phyloP scores from a whole-genome alignment of 441 rosid species.

The Raphanus hybrid region DNA sequence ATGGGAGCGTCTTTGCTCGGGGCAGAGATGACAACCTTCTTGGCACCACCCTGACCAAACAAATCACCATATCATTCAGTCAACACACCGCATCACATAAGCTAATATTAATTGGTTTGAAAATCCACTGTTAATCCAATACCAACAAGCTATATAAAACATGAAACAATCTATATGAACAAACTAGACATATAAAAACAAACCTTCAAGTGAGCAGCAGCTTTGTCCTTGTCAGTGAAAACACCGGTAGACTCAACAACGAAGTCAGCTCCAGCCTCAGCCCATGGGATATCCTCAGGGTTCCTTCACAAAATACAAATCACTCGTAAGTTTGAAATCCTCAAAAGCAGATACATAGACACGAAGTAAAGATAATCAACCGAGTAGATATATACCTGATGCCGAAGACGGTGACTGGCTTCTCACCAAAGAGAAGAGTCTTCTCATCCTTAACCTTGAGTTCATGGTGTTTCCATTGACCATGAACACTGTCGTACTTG shows the following conservation, averaged over 20 bases:
- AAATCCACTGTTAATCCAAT: too few species aligned
- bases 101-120: too few species aligned
- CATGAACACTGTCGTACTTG: slow-evolving; percentile 84
- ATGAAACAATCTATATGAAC: too few species aligned
- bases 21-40: slow-evolving; percentile 69
- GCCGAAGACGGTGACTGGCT: slow-evolving; percentile 65
- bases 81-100: too few species aligned
- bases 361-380: background rate
- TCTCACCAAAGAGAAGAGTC: slow-evolving; percentile 75
- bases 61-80: background rate
- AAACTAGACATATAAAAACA: too few species aligned
- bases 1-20: slow-evolving; percentile 92
- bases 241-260: slow-evolving; percentile 16
- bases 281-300: slow-evolving; percentile 23
- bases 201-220: slow-evolving; percentile 92
- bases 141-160: too few species aligned
- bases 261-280: slow-evolving; percentile 16
- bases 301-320: slow-evolving; percentile 25
- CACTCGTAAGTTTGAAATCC: too few species aligned
- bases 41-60: slow-evolving; percentile 76
- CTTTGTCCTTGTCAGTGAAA: slow-evolving; percentile 91
- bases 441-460: slow-evolving; percentile 70
- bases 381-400: slow-evolving; percentile 35
- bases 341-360: too few species aligned
- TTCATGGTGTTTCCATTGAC: slow-evolving; percentile 77